Percentiles rank a stretch among this genome's conserved stretches.
Conservation (phyloP, 1,139 yeast genomes). For the Hansenula lynferdii region DNA sequence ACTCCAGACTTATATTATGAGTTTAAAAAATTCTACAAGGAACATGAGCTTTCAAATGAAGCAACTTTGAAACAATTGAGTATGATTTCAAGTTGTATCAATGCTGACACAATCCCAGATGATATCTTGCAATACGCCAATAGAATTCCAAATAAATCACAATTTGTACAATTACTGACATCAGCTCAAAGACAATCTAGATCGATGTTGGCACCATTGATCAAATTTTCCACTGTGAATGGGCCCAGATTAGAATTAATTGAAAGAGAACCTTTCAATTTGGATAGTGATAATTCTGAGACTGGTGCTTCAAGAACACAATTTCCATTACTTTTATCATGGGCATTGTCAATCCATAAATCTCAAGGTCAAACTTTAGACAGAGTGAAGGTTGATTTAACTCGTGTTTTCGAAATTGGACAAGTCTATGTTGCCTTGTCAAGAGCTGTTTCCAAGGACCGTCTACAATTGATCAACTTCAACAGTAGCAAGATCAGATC, state of each 20-base stretch:
- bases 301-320: constrained; percentile 41
- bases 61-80: constrained; percentile 26
- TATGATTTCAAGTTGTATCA: constrained; percentile 28
- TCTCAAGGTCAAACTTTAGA: constrained; percentile 89
- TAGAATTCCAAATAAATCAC: constrained; percentile 16
- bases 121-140: constrained; percentile 21
- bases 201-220: constrained; percentile 43
- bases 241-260: constrained; percentile 28
- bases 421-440: constrained; percentile 90
- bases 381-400: constrained; percentile 70
- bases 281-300: constrained; percentile 16
- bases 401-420: constrained; percentile 73
- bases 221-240: constrained; percentile 41
- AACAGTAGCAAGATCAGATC: constrained; percentile 57
- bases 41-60: constrained; percentile 15
- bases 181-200: constrained; percentile 30
- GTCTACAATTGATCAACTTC: constrained; percentile 72
- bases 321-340: constrained; percentile 70
- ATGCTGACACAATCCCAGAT: constrained; percentile 15
- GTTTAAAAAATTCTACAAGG: constrained; percentile 19
- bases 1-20: constrained; percentile 21
- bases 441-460: constrained; percentile 74
- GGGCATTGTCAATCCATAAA: constrained; percentile 91
- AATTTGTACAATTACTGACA: constrained; percentile 28
- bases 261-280: constrained; percentile 36